Evolutionary conservation across 2,329 filamentous ascomycete genomes (phyloP), one percentile per base, ranked within the genome.

Genomic region (Aspergillus chevalieri): DNA sequence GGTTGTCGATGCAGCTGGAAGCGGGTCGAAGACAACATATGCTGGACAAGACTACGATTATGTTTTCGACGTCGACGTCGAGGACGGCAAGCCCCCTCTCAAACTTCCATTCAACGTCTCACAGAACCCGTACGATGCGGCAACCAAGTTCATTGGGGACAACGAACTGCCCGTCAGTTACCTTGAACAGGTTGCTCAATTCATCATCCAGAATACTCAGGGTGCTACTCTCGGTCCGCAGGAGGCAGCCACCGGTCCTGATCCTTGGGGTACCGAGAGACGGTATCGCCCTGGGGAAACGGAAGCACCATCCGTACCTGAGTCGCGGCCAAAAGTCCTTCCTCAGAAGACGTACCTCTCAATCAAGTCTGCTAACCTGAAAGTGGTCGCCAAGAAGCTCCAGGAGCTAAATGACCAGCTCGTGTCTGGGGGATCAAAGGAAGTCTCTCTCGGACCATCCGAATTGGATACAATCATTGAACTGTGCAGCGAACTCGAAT

Each of bases 41-140:
- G 77, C 87, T 1, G 92, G 92, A 28, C 82, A 95, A 64, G 87
- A 92, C 53, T 98, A 95, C 66, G 93, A 98, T 65, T 96, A 86
- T 62, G 91, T 98, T 7, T 97, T 97, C 58, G 91, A 96, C 63
- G 91, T 96, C 22, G 91, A 95, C 60, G 94, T 96, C 54, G 89
- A 95, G 66, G 92, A 96, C 62, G 92, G 90, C 47, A 92, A 94
- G 63, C 91, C 92, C 10, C 83, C 92, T 0, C 76, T 97, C 43
- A 96, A 96, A 69, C 78, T 97, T n/a, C 90, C 92, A 0, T 97
- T 87, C 71, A 96, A 97, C 65, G 78, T 92, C 10, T 89, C 87
- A 1, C 86, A 96, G 65, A 96, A 96, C 58, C 89, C 90, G 0
- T 97, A 94, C 67, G 88, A 95, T 59, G 85, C 86, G 2, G 92